A percentile compares a stretch with the other conserved stretches of the same genome.
These are phyloP conservation scores for Lichtheimia ramosa DNA, from an alignment of 371 early-diverging fungal species.

Conservation along the genomic window DNA sequence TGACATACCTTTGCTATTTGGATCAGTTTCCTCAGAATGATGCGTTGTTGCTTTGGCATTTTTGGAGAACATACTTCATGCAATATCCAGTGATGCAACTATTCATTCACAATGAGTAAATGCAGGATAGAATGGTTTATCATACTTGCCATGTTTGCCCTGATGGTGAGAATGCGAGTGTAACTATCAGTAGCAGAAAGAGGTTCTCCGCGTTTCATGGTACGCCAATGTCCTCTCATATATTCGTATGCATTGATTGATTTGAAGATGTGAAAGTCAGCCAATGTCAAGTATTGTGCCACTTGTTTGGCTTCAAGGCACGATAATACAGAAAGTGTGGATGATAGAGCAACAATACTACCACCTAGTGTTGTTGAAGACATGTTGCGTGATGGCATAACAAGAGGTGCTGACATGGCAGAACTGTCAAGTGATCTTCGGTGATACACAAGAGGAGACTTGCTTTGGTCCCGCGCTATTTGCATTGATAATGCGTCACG, in stretches of 20 bases:
- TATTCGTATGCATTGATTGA: conserved; percentile 28
- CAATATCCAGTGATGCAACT: conserved; percentile 71
- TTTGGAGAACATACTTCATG: conserved; percentile 34
- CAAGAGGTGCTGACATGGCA: background rate
- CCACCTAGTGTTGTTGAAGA: background rate
- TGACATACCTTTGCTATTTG: conserved; percentile 42
- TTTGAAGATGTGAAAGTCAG: conserved; percentile 40
- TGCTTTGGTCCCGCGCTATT: background rate
- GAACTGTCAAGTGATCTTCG: background rate
- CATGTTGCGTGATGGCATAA: background rate
- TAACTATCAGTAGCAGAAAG: background rate
- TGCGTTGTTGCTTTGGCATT: conserved; percentile 26
- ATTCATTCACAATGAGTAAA: conserved; percentile 52
- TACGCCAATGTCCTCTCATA: conserved; percentile 6
- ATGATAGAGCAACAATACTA: conserved; percentile 1
- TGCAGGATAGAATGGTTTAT: too few species aligned
- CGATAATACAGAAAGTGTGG: conserved; percentile 1
- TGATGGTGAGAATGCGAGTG: conserved; percentile 13
- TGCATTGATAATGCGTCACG: background rate
- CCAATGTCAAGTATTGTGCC: conserved; percentile 44
- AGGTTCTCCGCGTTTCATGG: background rate
- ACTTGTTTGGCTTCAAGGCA: conserved; percentile 32
- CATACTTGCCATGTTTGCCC: conserved; percentile 21
- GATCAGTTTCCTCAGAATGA: conserved; percentile 32
- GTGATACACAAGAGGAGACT: conserved; percentile 2